Base-by-base conservation (phyloP, 1,284 basidiomycete species). In the Phellopilus nigrolimitatus region DNA sequence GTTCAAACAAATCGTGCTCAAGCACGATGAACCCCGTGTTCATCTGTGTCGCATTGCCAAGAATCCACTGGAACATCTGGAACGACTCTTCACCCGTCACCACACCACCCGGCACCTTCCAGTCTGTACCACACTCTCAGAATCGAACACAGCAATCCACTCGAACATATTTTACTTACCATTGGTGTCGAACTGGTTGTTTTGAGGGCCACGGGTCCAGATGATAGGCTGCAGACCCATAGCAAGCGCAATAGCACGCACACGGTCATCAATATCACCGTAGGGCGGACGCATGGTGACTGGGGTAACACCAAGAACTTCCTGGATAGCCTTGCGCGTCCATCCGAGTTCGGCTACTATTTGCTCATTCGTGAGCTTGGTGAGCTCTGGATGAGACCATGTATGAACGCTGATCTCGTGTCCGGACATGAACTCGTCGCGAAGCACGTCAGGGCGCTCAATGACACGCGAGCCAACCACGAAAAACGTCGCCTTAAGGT, bases 291-390 rank as follows among this genome's bases (percentile, higher is more conserved):
- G 71, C 73, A 78, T 77, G 24, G 71, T 76, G 50, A 80, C 84
- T 1, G 91, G 91, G 4, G 88, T 89, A 22, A 93, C 85, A 60
- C 91, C 90, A 55, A 89, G 71, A 22, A 85, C 76, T 3, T 61
- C 60, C 60, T 84, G 80, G 70, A 98, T 95, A 48, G 85, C 81
- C 69, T 91, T 82, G 58, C 85, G 87, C 53, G 91, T 90, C 88
- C 91, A 97, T 41, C 89, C 93, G 44, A 98, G 76, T 69, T 97
- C 94, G 21, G 93, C 93, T 17, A 97, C 91, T 55, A 97, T 81
- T 71, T 97, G 75, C 63, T 82, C 84, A 64, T 84, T 98, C 42
- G 90, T 84, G 55, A 94, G 74, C 31, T 82, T 80, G 10, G 95
- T 98, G 33, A 94, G 74, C 54, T 78, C 82, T 52, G 68, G 76